Base-by-base conservation (phyloP, 2,329 filamentous ascomycete species). In the Penicillium sp. region DNA sequence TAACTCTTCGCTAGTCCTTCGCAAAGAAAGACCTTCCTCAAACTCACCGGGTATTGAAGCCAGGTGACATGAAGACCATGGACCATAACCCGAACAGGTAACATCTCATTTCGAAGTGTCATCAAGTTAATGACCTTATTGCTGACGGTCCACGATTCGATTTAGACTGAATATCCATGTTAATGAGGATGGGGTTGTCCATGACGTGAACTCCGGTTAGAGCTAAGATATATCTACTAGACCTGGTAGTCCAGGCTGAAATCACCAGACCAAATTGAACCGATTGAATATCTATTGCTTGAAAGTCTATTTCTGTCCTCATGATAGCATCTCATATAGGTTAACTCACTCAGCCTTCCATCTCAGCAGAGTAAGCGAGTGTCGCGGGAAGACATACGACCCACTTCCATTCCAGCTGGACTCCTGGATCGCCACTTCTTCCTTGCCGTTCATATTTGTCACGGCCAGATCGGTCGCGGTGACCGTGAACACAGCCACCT, bases 301-400 rank as follows among this genome's bases (percentile, higher is more conserved):
- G 27, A 51, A 51, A 45, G 10, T 45, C 40, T 45, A 55, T 55
- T 29, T 19, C 21, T 33, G 16, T 27, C n/a, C 19, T 34, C 49
- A 19, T 9, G 13, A 45, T 33, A 51, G 9, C 21, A 25, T 19
- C 11, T 31, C 15, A 5, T 13, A 21, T 16, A 11, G 16, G 43
- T 16, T 9, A 8, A 36, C 10, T 36, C 53, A 60, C 62, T 67
- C 68, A 25, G 65, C 61, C 68, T 81, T 81, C 81, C 81, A 84
- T 62, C 81, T 78, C 65, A 92, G 70, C 73, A 92, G 75, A 3
- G 87, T 90, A 46, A 92, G 80, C 3, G 87, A 89, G 70, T 88
- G 84, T 76, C 86, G 90, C 1, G 81, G 78, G 72, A 92, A 92
- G 2, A 75, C 82, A 67, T 84, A 91, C 43, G 75, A 71, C 1